Evolutionary conservation across 2,329 filamentous ascomycete genomes (phyloP).

Genomic region (Chaetoscypha palmicola): DNA sequence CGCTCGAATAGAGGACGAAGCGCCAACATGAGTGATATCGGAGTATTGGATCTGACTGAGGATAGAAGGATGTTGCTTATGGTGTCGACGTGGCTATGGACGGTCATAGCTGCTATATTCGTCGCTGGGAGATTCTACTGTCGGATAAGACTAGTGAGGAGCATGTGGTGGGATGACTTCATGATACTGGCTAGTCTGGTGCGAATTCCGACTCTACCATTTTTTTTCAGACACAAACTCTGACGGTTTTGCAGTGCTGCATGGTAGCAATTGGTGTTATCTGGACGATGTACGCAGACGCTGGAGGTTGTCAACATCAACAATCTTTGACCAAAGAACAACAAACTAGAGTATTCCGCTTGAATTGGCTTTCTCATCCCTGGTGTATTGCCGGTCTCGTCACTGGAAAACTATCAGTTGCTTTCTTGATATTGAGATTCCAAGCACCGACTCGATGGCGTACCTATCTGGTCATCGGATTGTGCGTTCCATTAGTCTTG

Average conservation of each 20-base stretch:
- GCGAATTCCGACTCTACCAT: no score
- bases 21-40: neutral
- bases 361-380: neutral
- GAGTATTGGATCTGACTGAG: neutral
- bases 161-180: neutral
- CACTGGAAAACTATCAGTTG: neutral
- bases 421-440: slow-evolving; percentile 2
- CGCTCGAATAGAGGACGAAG: neutral
- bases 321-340: neutral
- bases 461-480: neutral
- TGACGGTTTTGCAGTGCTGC: neutral
- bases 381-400: neutral
- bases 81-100: neutral
- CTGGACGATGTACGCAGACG: neutral
- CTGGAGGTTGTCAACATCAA: neutral
- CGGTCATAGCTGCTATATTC: neutral
- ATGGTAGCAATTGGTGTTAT: neutral
- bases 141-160: neutral
- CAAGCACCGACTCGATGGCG: neutral
- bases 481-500: neutral
- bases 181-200: neutral
- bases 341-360: neutral
- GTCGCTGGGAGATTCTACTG: neutral
- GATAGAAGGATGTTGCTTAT: neutral
- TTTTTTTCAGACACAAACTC: neutral